These are phyloP conservation scores for Suhomyces kilbournensis DNA, from an alignment of 805 yeast species.

Conservation along the genomic window DNA sequence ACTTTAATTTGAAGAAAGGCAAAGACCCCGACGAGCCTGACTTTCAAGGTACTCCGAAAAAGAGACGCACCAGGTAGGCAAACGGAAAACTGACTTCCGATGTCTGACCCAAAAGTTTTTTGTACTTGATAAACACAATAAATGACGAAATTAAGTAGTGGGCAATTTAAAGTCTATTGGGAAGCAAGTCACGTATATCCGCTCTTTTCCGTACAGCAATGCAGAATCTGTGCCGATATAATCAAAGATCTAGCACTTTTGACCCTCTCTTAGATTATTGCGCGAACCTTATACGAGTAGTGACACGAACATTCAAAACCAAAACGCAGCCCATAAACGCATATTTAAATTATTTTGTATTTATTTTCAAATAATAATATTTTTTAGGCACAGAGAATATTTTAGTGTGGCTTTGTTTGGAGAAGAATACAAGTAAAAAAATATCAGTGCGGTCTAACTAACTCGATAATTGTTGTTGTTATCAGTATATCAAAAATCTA, in stretches of 20 bases:
- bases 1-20: slow-evolving; percentile 5
- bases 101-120: background rate
- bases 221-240: too few species aligned
- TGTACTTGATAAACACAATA: background rate
- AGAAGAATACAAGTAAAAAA: background rate
- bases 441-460: background rate
- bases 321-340: background rate
- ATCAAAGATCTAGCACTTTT: background rate
- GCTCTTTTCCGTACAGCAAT: background rate
- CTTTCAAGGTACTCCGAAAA: background rate
- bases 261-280: background rate
- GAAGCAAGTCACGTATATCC: background rate
- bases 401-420: background rate
- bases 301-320: background rate
- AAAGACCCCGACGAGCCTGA: background rate
- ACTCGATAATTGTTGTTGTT: background rate
- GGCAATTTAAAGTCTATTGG: background rate
- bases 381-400: background rate
- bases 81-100: background rate
- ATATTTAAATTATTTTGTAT: background rate
- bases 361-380: background rate
- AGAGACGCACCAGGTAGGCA: background rate
- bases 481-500: background rate
- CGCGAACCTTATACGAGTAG: background rate
- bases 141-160: background rate